Conservation (phyloP, 768 basidiomycete species). For the Mycena albidolilacea region DNA sequence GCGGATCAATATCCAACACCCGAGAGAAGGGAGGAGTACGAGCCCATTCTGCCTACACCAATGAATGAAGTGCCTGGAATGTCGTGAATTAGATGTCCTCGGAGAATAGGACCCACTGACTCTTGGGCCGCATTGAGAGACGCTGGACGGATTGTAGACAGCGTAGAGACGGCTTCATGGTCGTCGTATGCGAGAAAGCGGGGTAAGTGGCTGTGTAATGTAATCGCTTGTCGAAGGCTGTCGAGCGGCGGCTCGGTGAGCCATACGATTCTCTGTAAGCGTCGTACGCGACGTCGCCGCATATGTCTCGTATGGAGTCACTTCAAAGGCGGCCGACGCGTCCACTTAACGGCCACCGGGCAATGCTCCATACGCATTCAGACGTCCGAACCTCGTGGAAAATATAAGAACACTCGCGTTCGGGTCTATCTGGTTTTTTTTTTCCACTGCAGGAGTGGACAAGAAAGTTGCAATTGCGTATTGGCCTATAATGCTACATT, state of each 20-base stretch:
- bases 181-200: constrained; percentile 57
- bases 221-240: too few relatives aligned
- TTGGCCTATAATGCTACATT: too few relatives aligned
- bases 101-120: not conserved
- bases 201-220: not conserved
- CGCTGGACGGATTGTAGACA: constrained; percentile 57
- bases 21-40: constrained; percentile 35
- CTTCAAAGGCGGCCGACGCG: too few relatives aligned
- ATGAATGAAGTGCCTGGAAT: constrained; percentile 75
- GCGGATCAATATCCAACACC: too few relatives aligned
- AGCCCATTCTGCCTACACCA: constrained; percentile 91
- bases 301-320: too few relatives aligned
- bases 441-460: too few relatives aligned
- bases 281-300: too few relatives aligned
- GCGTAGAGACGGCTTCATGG: constrained; percentile 68
- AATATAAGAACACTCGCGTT: not conserved
- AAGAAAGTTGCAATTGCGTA: too few relatives aligned
- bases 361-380: too few relatives aligned
- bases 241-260: too few relatives aligned
- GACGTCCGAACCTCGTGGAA: not conserved
- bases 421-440: too few relatives aligned
- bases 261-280: not conserved
- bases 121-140: constrained; percentile 57
- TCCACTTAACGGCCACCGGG: too few relatives aligned
- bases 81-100: not conserved